A percentile compares a stretch with the other conserved stretches of the same genome.
Evolutionary conservation across 2,329 filamentous ascomycete genomes (phyloP).

Genomic region (Penicillium sp.): DNA sequence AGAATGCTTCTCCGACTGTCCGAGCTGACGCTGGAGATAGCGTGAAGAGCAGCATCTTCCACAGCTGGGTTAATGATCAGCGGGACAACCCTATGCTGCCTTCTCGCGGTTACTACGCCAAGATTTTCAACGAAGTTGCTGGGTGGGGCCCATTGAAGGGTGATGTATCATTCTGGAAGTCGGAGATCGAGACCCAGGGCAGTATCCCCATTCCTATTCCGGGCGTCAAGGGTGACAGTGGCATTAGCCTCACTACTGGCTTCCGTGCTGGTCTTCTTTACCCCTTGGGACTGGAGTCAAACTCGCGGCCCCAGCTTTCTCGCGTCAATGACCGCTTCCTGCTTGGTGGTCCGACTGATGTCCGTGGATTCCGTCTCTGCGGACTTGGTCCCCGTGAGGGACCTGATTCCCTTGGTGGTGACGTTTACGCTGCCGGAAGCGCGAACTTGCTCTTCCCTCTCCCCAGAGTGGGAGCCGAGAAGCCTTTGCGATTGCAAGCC

Average conservation of each 20-base stretch:
- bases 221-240: conserved; percentile 67
- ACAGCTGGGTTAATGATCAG: conserved; percentile 76
- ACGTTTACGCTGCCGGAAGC: conserved; percentile 86
- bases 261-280: conserved; percentile 80
- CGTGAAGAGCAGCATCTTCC: conserved; percentile 82
- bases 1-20: conserved; percentile 76
- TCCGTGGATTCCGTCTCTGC: conserved; percentile 87
- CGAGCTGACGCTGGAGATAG: conserved; percentile 85
- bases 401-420: conserved; percentile 81
- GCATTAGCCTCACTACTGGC: conserved; percentile 79
- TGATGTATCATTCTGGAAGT: conserved; percentile 91
- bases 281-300: conserved; percentile 68
- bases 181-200: conserved; percentile 78
- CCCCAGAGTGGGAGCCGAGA: conserved; percentile 77
- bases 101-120: conserved; percentile 76
- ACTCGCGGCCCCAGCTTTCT: conserved; percentile 62
- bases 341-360: conserved; percentile 90
- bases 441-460: conserved; percentile 83
- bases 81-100: conserved; percentile 86
- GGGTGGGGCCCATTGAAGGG: conserved; percentile 81
- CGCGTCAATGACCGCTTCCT: conserved; percentile 93
- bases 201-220: conserved; percentile 74
- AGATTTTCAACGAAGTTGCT: conserved; percentile 78
- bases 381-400: conserved; percentile 89
- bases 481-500: conserved; percentile 80